Evolutionary conservation across 169 alveolate species (phyloP), one percentile per base, ranked within the genome.

Genomic region (Theileria parva): DNA sequence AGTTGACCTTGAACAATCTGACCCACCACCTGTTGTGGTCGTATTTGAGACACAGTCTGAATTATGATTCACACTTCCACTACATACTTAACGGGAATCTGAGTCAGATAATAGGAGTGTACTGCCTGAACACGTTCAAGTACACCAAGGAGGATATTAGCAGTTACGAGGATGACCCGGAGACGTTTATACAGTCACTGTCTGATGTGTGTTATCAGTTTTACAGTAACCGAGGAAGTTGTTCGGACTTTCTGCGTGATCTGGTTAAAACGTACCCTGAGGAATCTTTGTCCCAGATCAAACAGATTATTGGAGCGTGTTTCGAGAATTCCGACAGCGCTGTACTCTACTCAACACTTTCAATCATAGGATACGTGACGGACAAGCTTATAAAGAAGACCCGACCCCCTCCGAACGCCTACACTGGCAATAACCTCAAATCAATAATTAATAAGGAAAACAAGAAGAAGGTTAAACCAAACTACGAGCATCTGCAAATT

Each of bases 161-260:
- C 75, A 23, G 9, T 39, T 83, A 83, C 64, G 25, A 66, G 48
- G 85, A 74, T 27, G 86, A 83, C 19, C 89, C 89, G 15, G 89
- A 75, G 21, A 28, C 51, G 0, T 83, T 72, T 66, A 83, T 83
- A 7, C 87, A 83, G 74, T 50, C 37, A 25, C 69, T 67, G 53
- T 60, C 89, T 0, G 89, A 83, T 0, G 81, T 83, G 15, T 60
- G 78, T 67, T 83, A 66, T 59, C 89, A 83, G 37, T 73, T 83
- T 23, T 50, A 27, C 61, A 71, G 85, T n/a, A 53, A 57, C 44
- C 39, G 89, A 23, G 89, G 89, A 6, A 70, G 81, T 0, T 81
- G 85, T 44, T 60, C 89, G 21, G 85, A 74, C 23, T 83, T 83
- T 37, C 37, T 83, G 65, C 68, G 67, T 55, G 89, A 83, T 7